Evolutionary conservation across 2,329 filamentous ascomycete genomes (phyloP).

Genomic region (Dothiorella sarmentorum): DNA sequence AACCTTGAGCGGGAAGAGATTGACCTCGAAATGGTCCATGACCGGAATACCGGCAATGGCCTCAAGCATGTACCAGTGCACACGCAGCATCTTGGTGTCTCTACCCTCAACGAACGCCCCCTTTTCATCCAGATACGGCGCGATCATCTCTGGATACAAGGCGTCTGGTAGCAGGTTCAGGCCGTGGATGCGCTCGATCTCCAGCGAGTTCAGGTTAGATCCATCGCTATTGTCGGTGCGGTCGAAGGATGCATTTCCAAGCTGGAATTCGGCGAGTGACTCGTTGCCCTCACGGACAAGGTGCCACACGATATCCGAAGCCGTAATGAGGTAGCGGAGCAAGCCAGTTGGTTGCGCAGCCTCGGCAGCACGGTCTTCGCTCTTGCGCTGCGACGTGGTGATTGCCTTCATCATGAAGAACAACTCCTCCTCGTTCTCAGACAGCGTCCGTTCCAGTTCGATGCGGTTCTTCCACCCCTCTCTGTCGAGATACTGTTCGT

Average conservation of each 20-base stretch:
- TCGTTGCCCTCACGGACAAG: slow-evolving; percentile 83
- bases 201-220: slow-evolving; percentile 88
- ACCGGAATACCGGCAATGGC: slow-evolving; percentile 96
- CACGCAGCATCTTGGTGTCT: slow-evolving; percentile 79
- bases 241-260: slow-evolving; percentile 88
- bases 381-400: slow-evolving; percentile 88
- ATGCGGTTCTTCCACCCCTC: slow-evolving; percentile 89
- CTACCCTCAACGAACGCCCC: slow-evolving; percentile 51
- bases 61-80: slow-evolving; percentile 98
- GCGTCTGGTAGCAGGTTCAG: slow-evolving; percentile 87
- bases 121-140: slow-evolving; percentile 71
- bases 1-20: slow-evolving; percentile 86
- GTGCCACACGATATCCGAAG: slow-evolving; percentile 95
- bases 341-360: slow-evolving; percentile 72
- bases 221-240: slow-evolving; percentile 96
- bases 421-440: slow-evolving; percentile 88
- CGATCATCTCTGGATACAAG: slow-evolving; percentile 93
- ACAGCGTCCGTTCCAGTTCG: slow-evolving; percentile 82
- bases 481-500: slow-evolving; percentile 80
- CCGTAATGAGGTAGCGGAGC: slow-evolving; percentile 89
- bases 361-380: slow-evolving; percentile 59
- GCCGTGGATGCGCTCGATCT: slow-evolving; percentile 82
- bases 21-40: slow-evolving; percentile 94
- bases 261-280: slow-evolving; percentile 86
- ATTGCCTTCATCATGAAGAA: slow-evolving; percentile 99